Percentiles rank a stretch among this genome's conserved stretches.
Evolutionary conservation across 2,329 filamentous ascomycete species (phyloP).

Genomic region (Trichoderma koningii): DNA sequence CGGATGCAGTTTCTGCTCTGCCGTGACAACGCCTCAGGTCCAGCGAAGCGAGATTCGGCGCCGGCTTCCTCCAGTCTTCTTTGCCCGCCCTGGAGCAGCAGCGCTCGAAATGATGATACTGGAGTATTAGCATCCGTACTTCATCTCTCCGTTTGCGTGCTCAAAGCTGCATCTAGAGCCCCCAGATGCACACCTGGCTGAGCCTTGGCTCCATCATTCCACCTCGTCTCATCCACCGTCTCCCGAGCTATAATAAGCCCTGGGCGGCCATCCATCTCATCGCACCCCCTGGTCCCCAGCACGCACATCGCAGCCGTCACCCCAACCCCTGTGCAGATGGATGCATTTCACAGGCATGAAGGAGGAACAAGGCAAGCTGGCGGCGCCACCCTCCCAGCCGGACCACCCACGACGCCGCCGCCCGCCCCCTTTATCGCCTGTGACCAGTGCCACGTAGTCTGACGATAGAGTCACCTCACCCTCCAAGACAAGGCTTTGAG

Average conservation of each 20-base stretch:
- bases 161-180: background rate
- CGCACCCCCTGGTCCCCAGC: constrained; percentile 27
- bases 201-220: constrained; percentile 21
- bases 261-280: constrained; percentile 18
- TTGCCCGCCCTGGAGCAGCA: background rate
- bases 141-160: background rate
- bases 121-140: background rate
- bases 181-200: constrained; percentile 7
- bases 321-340: constrained; percentile 26
- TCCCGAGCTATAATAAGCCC: constrained; percentile 25
- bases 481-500: background rate
- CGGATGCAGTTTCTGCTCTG: background rate
- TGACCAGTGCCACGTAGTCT: constrained; percentile 30
- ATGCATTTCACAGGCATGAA: constrained; percentile 26
- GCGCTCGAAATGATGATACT: no score
- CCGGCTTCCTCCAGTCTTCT: background rate
- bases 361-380: constrained; percentile 22
- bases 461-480: constrained; percentile 25
- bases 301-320: constrained; percentile 28
- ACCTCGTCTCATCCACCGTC: constrained; percentile 16
- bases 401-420: constrained; percentile 23
- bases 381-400: constrained; percentile 26
- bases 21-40: constrained; percentile 9
- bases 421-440: constrained; percentile 28
- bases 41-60: constrained; percentile 7